Evolutionary conservation across 495 filamentous ascomycete species (phyloP), one percentile per base, ranked within the genome.

Genomic region (Lindgomyces ingoldianus): DNA sequence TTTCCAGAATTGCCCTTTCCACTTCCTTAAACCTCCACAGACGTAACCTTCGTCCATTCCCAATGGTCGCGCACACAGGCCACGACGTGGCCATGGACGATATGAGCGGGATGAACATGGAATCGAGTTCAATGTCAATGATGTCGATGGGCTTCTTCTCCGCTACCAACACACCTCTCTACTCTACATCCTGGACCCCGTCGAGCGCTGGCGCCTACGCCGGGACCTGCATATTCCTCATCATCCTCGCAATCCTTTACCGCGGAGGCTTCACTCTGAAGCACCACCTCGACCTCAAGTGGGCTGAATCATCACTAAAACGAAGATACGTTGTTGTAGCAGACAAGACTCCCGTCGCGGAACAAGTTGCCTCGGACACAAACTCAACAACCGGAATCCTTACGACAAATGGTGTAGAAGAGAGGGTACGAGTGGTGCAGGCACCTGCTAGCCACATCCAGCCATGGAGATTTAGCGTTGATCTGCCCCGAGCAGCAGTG

Each of bases 221-320:
- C 4, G 91, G 82, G 41, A 93, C 90, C 36, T 95, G 92, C 75
- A 88, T 96, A 74, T 95, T 96, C 75, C 81, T 96, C 46, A 86
- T 94, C 74, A 59, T 87, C 16, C 84, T 96, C 24, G 84, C 87
- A 16, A 78, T 87, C 61, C 67, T 89, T 56, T 86, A 85, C 72
- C 88, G 91, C 39, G 78, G 77, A 18, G 76, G 93, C 11, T 76
- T 90, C 45, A 93, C 91, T 3, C 78, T 84, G 65, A 89, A 89
- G 72, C 73, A 76, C 18, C 60, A 77, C 18, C 74, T 86, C 56
- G 85, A 89, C 58, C 77, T 75, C 16, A 76, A 70, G 59, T 88
- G 85, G 84, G 74, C 87, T 14, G 85, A 87, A 70, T 70, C 77
- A 12, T 87, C 90, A 66, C 74, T 88, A 63, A 83, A 87, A 42